Evolutionary conservation across 1,139 yeast species (phyloP), one percentile per base, ranked within the genome.

Genomic region (Lodderomyces beijingensis): DNA sequence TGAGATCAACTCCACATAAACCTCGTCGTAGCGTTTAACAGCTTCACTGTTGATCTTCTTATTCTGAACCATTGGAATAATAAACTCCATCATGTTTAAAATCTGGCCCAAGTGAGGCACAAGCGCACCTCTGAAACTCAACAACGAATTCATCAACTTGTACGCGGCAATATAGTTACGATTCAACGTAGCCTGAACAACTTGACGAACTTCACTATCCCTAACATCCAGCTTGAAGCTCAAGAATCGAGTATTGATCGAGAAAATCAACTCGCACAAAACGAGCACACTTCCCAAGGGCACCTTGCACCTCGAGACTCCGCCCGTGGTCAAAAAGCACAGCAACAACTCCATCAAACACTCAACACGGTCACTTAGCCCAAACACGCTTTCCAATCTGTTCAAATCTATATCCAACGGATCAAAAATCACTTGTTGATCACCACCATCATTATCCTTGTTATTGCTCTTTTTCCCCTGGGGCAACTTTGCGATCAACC

Each of bases 211-310:
- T 3, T 51, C 46, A 37, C 72, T 78, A 42, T 74, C 75, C 38
- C 79, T 66, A 29, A 82, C 53, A 35, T 81, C 87, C 31, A 70
- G 65, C 44, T 70, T 77, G 45, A 79, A 67, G 1, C 77, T 65
- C 24, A 77, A 55, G 41, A 72, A 77, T 34, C 65, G 70, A 10
- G 71, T 57, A 42, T 79, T 77, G 34, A 82, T 56, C 16, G 78
- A 66, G 36, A 75, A 54, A 8, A 79, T 47, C 3, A 74, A 51
- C 46, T 79, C 85, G 23, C 66, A 60, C 27, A 77, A 41, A 7
- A 61, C 51, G 7, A 79, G 49, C 2, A 79, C 48, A 31, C 60
- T 50, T 1, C 87, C 87, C 19, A 82, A 42, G 3, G 91, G 88
- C n/a, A 73, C 58, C 28, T 52, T 57, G 12, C 70, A 68, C 35